Conservation (phyloP, 495 filamentous ascomycete species). For the Gamarada debralockiae region DNA sequence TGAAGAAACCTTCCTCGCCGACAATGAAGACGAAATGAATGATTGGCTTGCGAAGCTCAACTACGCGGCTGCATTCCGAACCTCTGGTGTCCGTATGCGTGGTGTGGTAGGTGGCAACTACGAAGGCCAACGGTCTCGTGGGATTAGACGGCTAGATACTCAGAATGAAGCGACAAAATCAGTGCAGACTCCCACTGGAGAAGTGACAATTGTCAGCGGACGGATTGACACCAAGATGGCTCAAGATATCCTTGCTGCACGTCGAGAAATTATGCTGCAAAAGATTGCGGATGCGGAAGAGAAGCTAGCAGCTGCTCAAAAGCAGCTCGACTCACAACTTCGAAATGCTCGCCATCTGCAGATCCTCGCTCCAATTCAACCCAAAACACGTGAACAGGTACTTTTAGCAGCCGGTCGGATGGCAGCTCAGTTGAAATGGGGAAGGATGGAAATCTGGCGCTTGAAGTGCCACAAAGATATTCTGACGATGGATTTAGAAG, state of each 20-base stretch:
- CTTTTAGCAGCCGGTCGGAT: slow-evolving; percentile 80
- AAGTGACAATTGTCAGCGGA: slow-evolving; percentile 61
- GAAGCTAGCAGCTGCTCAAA: slow-evolving; percentile 66
- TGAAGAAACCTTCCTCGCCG: slow-evolving; percentile 88
- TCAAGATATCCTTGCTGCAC: slow-evolving; percentile 74
- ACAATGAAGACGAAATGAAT: slow-evolving; percentile 86
- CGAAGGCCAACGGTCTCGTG: slow-evolving; percentile 76
- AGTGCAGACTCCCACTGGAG: slow-evolving; percentile 64
- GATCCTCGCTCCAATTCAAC: slow-evolving; percentile 82
- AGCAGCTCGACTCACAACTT: slow-evolving; percentile 74
- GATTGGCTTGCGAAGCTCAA: slow-evolving; percentile 97
- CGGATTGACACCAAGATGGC: slow-evolving; percentile 77
- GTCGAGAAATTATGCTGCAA: slow-evolving; percentile 74
- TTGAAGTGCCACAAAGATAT: slow-evolving; percentile 89
- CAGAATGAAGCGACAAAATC: slow-evolving; percentile 48
- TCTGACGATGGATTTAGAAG: slow-evolving; percentile 75
- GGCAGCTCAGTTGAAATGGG: slow-evolving; percentile 89
- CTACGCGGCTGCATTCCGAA: slow-evolving; percentile 90
- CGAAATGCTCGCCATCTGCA: slow-evolving; percentile 91
- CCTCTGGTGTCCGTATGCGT: slow-evolving; percentile 85
- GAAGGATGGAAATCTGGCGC: slow-evolving; percentile 88
- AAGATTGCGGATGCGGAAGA: slow-evolving; percentile 84
- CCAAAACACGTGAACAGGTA: slow-evolving; percentile 80
- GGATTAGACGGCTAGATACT: slow-evolving; percentile 61
- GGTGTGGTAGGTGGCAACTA: slow-evolving; percentile 81